A percentile compares a stretch with the other conserved stretches of the same genome.
Conservation (phyloP, 441 rosid genomes). For the Biscutella auriculata region DNA sequence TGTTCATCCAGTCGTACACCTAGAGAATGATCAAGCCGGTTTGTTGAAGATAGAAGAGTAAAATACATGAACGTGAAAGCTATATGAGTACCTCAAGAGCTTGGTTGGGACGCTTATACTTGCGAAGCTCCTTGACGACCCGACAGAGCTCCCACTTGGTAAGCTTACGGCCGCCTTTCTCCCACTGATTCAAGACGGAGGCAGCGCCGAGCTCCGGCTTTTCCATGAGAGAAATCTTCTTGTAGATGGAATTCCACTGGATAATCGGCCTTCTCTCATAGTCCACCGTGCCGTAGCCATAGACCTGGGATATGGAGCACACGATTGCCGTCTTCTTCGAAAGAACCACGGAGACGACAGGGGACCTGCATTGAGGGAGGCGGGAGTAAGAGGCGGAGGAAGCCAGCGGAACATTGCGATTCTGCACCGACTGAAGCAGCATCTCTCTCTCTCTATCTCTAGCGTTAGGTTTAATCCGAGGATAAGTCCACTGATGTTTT, state of each 20-base stretch:
- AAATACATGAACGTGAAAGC: not conserved
- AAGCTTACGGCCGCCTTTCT: slow-evolving; percentile 55
- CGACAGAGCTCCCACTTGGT: slow-evolving; percentile 89
- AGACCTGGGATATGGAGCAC: slow-evolving; percentile 61
- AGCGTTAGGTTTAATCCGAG: slow-evolving; percentile 1
- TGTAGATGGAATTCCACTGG: slow-evolving; percentile 71
- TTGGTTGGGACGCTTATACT: slow-evolving; percentile 54
- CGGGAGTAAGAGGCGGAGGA: slow-evolving; percentile 32
- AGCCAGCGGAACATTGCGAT: slow-evolving; percentile 33
- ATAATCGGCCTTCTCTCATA: slow-evolving; percentile 66
- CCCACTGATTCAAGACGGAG: slow-evolving; percentile 57
- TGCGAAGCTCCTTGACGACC: slow-evolving; percentile 86
- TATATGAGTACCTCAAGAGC: slow-evolving; percentile 76
- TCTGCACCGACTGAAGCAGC: slow-evolving; percentile 31
- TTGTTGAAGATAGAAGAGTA: not conserved
- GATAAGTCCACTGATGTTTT: slow-evolving; percentile 10
- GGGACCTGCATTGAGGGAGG: slow-evolving; percentile 18
- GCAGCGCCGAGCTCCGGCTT: slow-evolving; percentile 65
- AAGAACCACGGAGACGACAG: slow-evolving; percentile 14
- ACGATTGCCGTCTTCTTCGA: slow-evolving; percentile 22
- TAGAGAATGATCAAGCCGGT: slow-evolving; percentile 9
- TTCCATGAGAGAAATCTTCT: slow-evolving; percentile 64
- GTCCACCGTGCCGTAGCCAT: slow-evolving; percentile 68
- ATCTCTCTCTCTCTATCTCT: not conserved
- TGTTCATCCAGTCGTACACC: slow-evolving; percentile 93